Evolutionary conservation across 371 early-diverging fungal species (phyloP).

Genomic region (Mucor velutinosus): DNA sequence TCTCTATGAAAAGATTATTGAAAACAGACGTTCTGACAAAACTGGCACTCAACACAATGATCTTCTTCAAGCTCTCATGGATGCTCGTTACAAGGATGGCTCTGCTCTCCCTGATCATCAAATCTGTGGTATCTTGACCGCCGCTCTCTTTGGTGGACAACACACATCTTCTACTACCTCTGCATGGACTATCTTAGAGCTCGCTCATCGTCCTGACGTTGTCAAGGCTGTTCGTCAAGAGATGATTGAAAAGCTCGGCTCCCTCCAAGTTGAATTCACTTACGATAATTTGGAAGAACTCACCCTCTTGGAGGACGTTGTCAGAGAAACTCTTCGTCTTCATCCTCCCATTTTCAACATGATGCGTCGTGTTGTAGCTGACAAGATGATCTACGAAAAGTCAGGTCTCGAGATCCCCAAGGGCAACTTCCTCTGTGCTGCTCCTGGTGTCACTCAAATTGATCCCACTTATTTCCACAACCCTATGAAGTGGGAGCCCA

Average conservation of each 20-base stretch:
- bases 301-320: slow-evolving; percentile 74
- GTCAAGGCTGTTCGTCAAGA: slow-evolving; percentile 64
- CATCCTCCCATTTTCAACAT: slow-evolving; percentile 92
- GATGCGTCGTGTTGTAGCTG: slow-evolving; percentile 87
- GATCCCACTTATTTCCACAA: slow-evolving; percentile 80
- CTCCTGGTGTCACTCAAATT: slow-evolving; percentile 82
- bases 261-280: slow-evolving; percentile 58
- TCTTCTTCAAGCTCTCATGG: slow-evolving; percentile 84
- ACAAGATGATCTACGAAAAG: slow-evolving; percentile 66
- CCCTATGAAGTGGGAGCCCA: slow-evolving; percentile 79
- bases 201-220: slow-evolving; percentile 79
- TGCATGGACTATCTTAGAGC: slow-evolving; percentile 89
- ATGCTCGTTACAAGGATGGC: slow-evolving; percentile 89
- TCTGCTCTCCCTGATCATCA: slow-evolving; percentile 74
- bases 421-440: slow-evolving; percentile 86
- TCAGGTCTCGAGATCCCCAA: slow-evolving; percentile 83
- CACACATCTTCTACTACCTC: slow-evolving; percentile 94
- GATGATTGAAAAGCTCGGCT: slow-evolving; percentile 64
- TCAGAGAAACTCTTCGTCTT: slow-evolving; percentile 92
- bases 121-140: slow-evolving; percentile 94
- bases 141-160: slow-evolving; percentile 94
- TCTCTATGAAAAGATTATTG: slow-evolving; percentile 79
- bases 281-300: slow-evolving; percentile 82
- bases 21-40: slow-evolving; percentile 64
- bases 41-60: slow-evolving; percentile 48